Conservation (phyloP, 495 filamentous ascomycete species). For the Hyaloscypha finlandica region DNA sequence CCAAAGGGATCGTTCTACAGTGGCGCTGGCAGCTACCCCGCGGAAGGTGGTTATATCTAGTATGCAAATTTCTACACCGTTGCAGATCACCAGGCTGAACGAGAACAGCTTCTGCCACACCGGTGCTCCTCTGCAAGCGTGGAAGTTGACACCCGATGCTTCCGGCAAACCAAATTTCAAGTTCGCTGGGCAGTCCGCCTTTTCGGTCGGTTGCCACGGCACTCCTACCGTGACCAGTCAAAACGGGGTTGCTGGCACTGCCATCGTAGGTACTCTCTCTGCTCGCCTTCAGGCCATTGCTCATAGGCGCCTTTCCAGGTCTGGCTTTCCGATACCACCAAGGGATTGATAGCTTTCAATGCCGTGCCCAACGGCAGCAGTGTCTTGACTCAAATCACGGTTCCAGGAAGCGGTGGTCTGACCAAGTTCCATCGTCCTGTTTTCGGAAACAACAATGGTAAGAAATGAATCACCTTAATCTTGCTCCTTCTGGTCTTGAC, state of each 20-base stretch:
- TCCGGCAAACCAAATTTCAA: slow-evolving; percentile 27
- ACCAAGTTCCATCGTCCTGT: slow-evolving; percentile 46
- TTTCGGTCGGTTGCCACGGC: slow-evolving; percentile 39
- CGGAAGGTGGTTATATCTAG: slow-evolving; percentile 50
- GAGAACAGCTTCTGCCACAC: slow-evolving; percentile 20
- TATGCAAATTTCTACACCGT: slow-evolving; percentile 28
- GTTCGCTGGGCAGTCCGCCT: slow-evolving; percentile 28
- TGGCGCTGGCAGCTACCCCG: slow-evolving; percentile 45
- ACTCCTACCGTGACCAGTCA: slow-evolving; percentile 42
- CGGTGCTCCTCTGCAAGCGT: not conserved
- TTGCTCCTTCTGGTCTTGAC: not conserved
- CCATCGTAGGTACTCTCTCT: slow-evolving; percentile 22
- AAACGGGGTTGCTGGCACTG: slow-evolving; percentile 39
- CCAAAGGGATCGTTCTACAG: slow-evolving; percentile 41
- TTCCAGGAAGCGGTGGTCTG: slow-evolving; percentile 36
- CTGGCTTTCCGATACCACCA: slow-evolving; percentile 44
- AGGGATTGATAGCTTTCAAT: slow-evolving; percentile 40
- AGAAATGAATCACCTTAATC: not conserved
- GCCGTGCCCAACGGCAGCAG: slow-evolving; percentile 37
- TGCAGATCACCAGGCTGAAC: not conserved
- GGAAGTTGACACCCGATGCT: not conserved
- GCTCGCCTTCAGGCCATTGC: not conserved
- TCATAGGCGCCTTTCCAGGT: slow-evolving; percentile 24
- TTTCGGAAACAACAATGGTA: slow-evolving; percentile 40
- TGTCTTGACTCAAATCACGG: slow-evolving; percentile 35